phyloP scores from a whole-genome alignment of 345 rosid species.

The Durio zibethinus region DNA sequence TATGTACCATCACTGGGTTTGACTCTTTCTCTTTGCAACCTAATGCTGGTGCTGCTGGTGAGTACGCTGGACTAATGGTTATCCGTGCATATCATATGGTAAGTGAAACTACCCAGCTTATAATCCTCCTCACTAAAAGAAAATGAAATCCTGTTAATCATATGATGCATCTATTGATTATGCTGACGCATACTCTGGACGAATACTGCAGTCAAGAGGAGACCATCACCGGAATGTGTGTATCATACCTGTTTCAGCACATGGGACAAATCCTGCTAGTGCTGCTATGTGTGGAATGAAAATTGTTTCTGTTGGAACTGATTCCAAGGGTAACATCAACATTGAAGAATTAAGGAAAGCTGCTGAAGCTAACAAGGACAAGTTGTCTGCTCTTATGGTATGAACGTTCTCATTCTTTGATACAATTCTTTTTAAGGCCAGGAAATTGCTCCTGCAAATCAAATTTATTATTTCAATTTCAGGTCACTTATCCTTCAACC shows the following conservation, averaged over 20 bases:
- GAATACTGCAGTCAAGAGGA: conserved; percentile 73
- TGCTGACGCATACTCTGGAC: conserved; percentile 12
- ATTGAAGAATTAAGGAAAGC: conserved; percentile 84
- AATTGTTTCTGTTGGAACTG: conserved; percentile 89
- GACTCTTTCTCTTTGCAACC: conserved; percentile 99
- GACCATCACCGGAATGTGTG: conserved; percentile 94
- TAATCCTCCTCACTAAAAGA: not conserved
- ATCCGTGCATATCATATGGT: conserved; percentile 96
- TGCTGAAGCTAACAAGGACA: conserved; percentile 84
- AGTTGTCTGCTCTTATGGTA: conserved; percentile 89
- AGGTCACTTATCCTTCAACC: conserved; percentile 97
- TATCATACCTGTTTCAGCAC: conserved; percentile 98
- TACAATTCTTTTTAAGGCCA: not conserved
- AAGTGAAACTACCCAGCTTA: conserved; percentile 14
- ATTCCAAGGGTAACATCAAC: conserved; percentile 94
- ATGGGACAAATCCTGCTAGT: conserved; percentile 98
- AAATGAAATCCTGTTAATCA: not conserved
- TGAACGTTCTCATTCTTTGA: not conserved
- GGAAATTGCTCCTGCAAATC: not conserved
- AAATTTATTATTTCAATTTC: conserved; percentile 14
- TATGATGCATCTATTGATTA: not conserved
- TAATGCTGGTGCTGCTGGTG: conserved; percentile 98
- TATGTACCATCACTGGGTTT: conserved; percentile 90
- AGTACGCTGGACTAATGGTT: conserved; percentile 97
- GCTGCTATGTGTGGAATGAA: conserved; percentile 99